Base-by-base conservation (phyloP, 768 basidiomycete species). In the Galerina sulciceps region DNA sequence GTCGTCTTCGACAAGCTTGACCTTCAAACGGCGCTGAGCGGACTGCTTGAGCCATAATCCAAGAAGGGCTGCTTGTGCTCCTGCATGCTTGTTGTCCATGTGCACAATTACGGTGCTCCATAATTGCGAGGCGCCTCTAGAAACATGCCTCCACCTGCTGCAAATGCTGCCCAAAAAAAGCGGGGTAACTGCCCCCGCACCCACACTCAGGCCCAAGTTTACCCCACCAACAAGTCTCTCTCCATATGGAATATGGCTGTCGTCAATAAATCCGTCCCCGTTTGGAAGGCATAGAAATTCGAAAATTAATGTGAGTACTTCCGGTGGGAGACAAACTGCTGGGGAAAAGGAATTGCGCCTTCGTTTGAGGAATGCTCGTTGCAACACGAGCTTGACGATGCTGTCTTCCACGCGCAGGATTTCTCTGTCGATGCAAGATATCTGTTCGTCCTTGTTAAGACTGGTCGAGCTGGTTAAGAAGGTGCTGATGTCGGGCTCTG, bases 401-500 rank as follows among this genome's bases (percentile, higher is more conserved):
- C 56, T 47, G 23, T 63, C 61, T 40, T 68, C 65, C 4, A 64
- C 56, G 17, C 58, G 65, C 43, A 52, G 44, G 18, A 68, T 63
- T 50, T 68, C 67, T 10, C 45, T 53, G 56, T 68, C 67, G 22
- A 68, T 62, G 37, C 23, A 35, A 17, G 48, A 18, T 37, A 62
- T 48, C n/a, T 52, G 52, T 31, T 57, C 52, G 14, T 51, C 53
- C 23, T 55, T 58, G n/a, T 50, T 54, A 4, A 52, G 35, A 31
- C 34, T 35, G 22, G 26, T 51, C 23, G 22, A 11, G 23, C 54
- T 51, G 47, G 42, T 52, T 26, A 61, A 43, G 23, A 53, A 55
- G 8, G 79, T 82, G 55, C 31, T 60, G 50, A 60, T 52, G 31
- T 35, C 56, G 36, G 59, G 59, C 38, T 55, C 48, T 11, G 59